These are phyloP conservation scores for Aureobasidium sp. DNA, from an alignment of 2,329 filamentous ascomycete genomes.

Conservation along the genomic window DNA sequence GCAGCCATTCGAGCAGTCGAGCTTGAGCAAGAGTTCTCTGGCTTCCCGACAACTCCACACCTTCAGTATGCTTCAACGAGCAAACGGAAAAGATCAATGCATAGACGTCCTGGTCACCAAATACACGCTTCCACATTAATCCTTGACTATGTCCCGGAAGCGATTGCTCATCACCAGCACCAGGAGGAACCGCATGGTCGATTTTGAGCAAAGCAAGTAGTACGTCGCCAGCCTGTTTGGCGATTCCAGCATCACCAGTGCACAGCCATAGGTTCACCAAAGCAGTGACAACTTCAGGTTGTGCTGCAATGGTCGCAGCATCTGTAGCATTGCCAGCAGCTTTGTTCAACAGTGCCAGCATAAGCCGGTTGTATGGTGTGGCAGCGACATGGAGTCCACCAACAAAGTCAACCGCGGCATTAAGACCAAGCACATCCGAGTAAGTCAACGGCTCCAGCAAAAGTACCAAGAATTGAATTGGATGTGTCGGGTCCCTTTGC, in stretches of 20 bases:
- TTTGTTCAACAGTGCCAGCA: slow-evolving; percentile 51
- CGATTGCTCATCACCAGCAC: slow-evolving; percentile 26
- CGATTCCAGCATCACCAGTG: slow-evolving; percentile 48
- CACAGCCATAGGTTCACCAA: slow-evolving; percentile 54
- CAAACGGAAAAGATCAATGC: slow-evolving; percentile 50
- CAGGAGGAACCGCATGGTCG: slow-evolving; percentile 34
- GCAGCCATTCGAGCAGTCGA: slow-evolving; percentile 52
- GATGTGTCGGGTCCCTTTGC: slow-evolving; percentile 51
- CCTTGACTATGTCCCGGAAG: slow-evolving; percentile 37
- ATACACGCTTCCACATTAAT: slow-evolving; percentile 56
- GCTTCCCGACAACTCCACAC: slow-evolving; percentile 39
- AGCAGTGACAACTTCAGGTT: slow-evolving; percentile 47
- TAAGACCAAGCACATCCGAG: slow-evolving; percentile 41
- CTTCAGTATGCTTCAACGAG: slow-evolving; percentile 34
- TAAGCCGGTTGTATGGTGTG: slow-evolving; percentile 48
- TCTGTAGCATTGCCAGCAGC: slow-evolving; percentile 46
- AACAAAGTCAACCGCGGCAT: slow-evolving; percentile 47
- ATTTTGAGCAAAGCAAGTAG: slow-evolving; percentile 48
- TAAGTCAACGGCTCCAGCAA: slow-evolving; percentile 45
- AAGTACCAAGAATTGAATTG: slow-evolving; percentile 47
- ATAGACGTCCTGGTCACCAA: slow-evolving; percentile 54
- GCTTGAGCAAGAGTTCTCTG: slow-evolving; percentile 55
- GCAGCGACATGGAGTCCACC: slow-evolving; percentile 47
- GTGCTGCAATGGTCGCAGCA: slow-evolving; percentile 52
- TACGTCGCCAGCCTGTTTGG: slow-evolving; percentile 47